Evolutionary conservation across 768 basidiomycete species (phyloP), one percentile per base, ranked within the genome.

Genomic region (Kwoniella mangroviensis): DNA sequence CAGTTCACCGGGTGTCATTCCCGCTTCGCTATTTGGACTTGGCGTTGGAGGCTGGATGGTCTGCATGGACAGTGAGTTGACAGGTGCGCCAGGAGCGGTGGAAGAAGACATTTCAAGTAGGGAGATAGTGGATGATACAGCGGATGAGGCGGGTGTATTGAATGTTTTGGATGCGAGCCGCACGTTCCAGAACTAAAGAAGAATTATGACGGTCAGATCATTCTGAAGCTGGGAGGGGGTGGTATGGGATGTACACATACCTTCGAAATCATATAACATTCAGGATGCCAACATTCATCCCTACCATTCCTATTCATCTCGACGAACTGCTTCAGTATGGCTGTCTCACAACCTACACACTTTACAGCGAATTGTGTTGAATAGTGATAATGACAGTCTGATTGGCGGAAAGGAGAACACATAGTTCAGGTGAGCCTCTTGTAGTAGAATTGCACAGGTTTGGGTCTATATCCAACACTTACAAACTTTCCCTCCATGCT

Each of bases 241-340:
- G 34, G 6, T 34, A 34, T 34, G 34, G 34, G 54, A 41, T 41
- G 1, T 19, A 49, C 6, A 57, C 88, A 67, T 72, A 96, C 95
- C 87, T 98, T 98, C 85, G 98, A 96, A 75, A 99, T 98, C 96
- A 98, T 98, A 84, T 98, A 98, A 83, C 97, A 99, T 84, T 99
- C 97, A 65, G 97, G 97, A 87, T 99, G 97, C 96, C 97, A 99
- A 80, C 96, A 98, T 85, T 99, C 97, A 84, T 99, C 95, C 74
- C 90, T 88, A 88, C 92, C 93, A 84, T 98, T 98, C 70, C 97
- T 89, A 80, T 99, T 98, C 84, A 99, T 98, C 85, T 99, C 97
- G 71, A 99, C 97, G 79, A 98, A 99, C 84, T 99, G 97, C 85
- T 99, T 99, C 75, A 99, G 85, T 72, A 99, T 99, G 19, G 97